phyloP scores from a whole-genome alignment of 192 early-diverging fungal species.

The Rhizoclosmatium globosum region DNA sequence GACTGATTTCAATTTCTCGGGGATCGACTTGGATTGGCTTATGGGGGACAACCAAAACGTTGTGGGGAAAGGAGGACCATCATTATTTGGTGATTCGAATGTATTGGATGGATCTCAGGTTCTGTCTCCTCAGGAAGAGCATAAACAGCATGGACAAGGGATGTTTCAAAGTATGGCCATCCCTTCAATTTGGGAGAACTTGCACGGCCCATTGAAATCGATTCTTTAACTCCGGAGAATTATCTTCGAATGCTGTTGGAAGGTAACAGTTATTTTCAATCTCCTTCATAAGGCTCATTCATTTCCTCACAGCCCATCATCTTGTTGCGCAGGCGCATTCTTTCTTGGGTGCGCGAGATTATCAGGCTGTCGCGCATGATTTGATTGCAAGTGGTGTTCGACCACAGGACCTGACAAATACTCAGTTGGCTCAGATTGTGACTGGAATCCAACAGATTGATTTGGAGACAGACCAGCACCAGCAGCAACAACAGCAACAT shows the following conservation, averaged over 20 bases:
- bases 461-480: not conserved
- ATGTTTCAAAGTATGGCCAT: constrained; percentile 15
- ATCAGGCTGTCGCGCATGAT: constrained; percentile 3
- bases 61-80: not conserved
- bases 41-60: not conserved
- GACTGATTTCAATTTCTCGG: constrained; percentile 41
- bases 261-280: no score
- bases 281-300: no score
- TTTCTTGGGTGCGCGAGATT: constrained; percentile 13
- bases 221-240: constrained; percentile 30
- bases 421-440: constrained; percentile 10
- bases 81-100: not conserved
- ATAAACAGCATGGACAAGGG: not conserved
- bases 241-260: constrained; percentile 26
- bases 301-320: constrained; percentile 20
- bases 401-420: constrained; percentile 6
- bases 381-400: constrained; percentile 10
- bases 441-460: not conserved
- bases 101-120: not conserved
- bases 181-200: constrained; percentile 15
- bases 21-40: constrained; percentile 33
- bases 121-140: not conserved
- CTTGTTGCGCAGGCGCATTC: constrained; percentile 32
- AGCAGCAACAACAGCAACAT: not conserved
- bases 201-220: constrained; percentile 24